Conservation (phyloP, 2,329 filamentous ascomycete species). For the Aspergillus pseudotamarii region DNA sequence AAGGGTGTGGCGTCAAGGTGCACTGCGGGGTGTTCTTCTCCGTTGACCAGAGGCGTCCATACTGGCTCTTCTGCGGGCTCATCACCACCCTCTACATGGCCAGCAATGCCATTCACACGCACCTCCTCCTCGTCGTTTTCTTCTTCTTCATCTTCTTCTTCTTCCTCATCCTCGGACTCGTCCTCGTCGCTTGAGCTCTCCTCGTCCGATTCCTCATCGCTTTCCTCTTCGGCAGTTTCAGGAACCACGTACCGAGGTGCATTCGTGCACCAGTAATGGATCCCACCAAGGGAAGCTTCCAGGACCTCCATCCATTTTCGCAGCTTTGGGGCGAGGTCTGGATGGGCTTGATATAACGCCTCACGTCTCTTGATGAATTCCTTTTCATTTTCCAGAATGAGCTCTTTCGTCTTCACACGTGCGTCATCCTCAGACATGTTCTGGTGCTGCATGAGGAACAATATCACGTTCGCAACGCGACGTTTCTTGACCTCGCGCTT, state of each 20-base stretch:
- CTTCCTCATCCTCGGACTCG: background rate
- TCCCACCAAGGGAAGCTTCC: conserved; percentile 13
- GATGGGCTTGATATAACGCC: conserved; percentile 11
- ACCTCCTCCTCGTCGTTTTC: conserved; percentile 2
- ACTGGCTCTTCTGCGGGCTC: conserved; percentile 4
- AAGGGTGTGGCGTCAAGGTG: conserved; percentile 11
- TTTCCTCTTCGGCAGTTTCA: conserved; percentile 6
- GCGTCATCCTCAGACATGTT: conserved; percentile 15
- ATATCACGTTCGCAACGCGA: conserved; percentile 15
- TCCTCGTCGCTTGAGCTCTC: background rate
- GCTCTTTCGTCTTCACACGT: conserved; percentile 12
- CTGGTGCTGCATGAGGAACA: conserved; percentile 16
- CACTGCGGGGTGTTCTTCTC: conserved; percentile 4
- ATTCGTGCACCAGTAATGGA: conserved; percentile 18
- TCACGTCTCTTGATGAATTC: conserved; percentile 14
- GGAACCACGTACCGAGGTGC: conserved; percentile 11
- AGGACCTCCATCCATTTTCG: conserved; percentile 18
- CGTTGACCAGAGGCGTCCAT: conserved; percentile 9
- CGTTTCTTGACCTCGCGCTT: conserved; percentile 12
- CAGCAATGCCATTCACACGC: background rate
- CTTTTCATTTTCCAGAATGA: conserved; percentile 15
- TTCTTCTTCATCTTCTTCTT: conserved; percentile 5
- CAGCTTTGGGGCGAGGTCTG: conserved; percentile 10
- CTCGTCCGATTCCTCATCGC: conserved; percentile 7
- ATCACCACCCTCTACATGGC: background rate